Percentiles rank a stretch among this genome's conserved stretches.
Evolutionary conservation across 2,329 filamentous ascomycete genomes (phyloP).

Genomic region (Sodiomyces alkalinus): DNA sequence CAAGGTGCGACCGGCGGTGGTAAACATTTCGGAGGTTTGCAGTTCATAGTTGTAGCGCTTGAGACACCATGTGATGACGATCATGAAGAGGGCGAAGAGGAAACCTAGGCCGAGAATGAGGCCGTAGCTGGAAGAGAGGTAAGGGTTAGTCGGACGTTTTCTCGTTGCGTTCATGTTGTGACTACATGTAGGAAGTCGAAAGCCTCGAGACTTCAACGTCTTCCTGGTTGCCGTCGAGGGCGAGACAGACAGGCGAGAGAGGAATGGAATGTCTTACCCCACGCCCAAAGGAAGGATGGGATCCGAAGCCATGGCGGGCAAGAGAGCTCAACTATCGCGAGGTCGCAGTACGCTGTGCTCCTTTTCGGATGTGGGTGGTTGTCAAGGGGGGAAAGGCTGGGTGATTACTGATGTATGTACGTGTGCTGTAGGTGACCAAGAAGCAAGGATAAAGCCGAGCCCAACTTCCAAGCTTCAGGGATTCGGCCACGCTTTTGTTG

Average conservation of each 20-base stretch:
- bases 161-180: too few relatives aligned
- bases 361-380: not conserved
- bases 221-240: too few relatives aligned
- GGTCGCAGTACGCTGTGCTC: not conserved
- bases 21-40: conserved; percentile 89
- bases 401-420: not conserved
- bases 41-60: conserved; percentile 50
- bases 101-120: conserved; percentile 7
- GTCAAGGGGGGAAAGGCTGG: not conserved
- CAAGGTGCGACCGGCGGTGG: conserved; percentile 72
- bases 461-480: not conserved
- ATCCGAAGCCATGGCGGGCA: too few relatives aligned
- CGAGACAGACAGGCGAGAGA: not conserved
- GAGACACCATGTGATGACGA: conserved; percentile 52
- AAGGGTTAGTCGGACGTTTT: too few relatives aligned
- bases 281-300: conserved; percentile 7
- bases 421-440: not conserved
- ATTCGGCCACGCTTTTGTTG: too few relatives aligned
- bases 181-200: not conserved
- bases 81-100: conserved; percentile 17
- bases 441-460: not conserved
- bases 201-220: not conserved
- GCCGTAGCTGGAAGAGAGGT: conserved; percentile 3
- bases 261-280: conserved; percentile 3
- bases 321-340: too few relatives aligned